Conservation (phyloP, 2,329 filamentous ascomycete species). For the Phyllosticta ampelicida region DNA sequence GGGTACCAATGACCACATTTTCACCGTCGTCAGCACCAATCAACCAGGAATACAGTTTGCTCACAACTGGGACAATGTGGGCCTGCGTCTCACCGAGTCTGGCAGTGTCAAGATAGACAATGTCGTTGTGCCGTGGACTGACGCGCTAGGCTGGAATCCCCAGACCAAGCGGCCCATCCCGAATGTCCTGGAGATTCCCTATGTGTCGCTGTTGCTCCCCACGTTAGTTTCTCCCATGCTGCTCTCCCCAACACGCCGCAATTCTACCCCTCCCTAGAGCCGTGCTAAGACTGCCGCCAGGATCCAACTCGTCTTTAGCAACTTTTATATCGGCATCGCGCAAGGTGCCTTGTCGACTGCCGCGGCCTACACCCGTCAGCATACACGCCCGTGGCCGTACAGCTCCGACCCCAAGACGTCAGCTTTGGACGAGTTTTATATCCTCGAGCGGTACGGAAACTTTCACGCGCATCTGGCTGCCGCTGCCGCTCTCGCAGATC, state of each 20-base stretch:
- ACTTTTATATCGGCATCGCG: slow-evolving; percentile 55
- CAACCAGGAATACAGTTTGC: slow-evolving; percentile 48
- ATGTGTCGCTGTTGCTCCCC: slow-evolving; percentile 48
- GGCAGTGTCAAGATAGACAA: slow-evolving; percentile 51
- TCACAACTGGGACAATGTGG: slow-evolving; percentile 56
- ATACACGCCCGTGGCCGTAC: slow-evolving; percentile 53
- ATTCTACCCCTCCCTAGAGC: background rate
- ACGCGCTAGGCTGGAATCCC: slow-evolving; percentile 51
- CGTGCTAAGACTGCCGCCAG: slow-evolving; percentile 17
- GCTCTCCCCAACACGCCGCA: background rate
- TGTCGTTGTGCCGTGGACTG: slow-evolving; percentile 46
- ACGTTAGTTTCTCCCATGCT: slow-evolving; percentile 21
- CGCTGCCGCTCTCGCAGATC: slow-evolving; percentile 47
- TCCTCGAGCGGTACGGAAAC: slow-evolving; percentile 54
- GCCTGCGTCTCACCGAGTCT: slow-evolving; percentile 53
- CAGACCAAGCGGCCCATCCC: slow-evolving; percentile 41
- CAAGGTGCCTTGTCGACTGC: slow-evolving; percentile 47
- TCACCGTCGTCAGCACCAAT: slow-evolving; percentile 47
- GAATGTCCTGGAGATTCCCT: slow-evolving; percentile 42
- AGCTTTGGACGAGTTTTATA: slow-evolving; percentile 53
- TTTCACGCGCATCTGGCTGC: slow-evolving; percentile 52
- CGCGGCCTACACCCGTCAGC: slow-evolving; percentile 44
- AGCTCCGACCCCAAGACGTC: slow-evolving; percentile 51
- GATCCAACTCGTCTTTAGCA: slow-evolving; percentile 55
- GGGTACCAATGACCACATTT: slow-evolving; percentile 50